phyloP scores from a whole-genome alignment of 2,329 filamentous ascomycete species.

The Pseudogymnoascus sp. region DNA sequence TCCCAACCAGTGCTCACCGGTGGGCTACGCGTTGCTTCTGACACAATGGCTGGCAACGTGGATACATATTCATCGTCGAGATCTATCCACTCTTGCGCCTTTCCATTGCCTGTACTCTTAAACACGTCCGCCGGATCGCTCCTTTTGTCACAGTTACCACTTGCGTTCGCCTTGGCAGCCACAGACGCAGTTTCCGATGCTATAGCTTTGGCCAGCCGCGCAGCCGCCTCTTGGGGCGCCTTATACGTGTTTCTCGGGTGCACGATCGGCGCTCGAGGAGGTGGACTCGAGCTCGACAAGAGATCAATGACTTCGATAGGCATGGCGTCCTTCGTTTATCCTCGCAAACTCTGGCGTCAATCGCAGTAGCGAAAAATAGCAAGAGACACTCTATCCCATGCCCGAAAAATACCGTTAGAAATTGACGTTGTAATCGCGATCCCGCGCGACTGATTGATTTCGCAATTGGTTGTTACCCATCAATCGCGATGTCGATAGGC shows the following conservation, averaged over 20 bases:
- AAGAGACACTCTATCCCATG: neutral
- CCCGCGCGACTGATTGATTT: neutral
- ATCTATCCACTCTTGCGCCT: conserved; percentile 14
- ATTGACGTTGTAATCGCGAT: neutral
- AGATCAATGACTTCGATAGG: conserved; percentile 29
- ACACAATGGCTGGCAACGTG: conserved; percentile 16
- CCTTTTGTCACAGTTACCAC: neutral
- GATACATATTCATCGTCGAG: conserved; percentile 26
- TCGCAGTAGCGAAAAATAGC: neutral
- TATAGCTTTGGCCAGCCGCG: neutral
- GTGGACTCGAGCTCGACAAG: conserved; percentile 13
- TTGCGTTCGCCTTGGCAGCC: neutral
- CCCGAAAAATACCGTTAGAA: neutral
- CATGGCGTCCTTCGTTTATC: conserved; percentile 19
- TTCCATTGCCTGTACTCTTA: neutral
- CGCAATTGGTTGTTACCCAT: neutral
- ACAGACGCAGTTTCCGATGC: neutral
- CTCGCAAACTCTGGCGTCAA: neutral
- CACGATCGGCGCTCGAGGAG: neutral
- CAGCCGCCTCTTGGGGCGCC: conserved; percentile 7
- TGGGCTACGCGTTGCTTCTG: conserved; percentile 28
- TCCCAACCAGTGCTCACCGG: conserved; percentile 12
- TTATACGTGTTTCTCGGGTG: neutral
- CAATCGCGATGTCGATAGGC: neutral
- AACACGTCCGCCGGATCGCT: neutral